phyloP scores from a whole-genome alignment of 2,329 filamentous ascomycete species.

The Penicillium italicum region DNA sequence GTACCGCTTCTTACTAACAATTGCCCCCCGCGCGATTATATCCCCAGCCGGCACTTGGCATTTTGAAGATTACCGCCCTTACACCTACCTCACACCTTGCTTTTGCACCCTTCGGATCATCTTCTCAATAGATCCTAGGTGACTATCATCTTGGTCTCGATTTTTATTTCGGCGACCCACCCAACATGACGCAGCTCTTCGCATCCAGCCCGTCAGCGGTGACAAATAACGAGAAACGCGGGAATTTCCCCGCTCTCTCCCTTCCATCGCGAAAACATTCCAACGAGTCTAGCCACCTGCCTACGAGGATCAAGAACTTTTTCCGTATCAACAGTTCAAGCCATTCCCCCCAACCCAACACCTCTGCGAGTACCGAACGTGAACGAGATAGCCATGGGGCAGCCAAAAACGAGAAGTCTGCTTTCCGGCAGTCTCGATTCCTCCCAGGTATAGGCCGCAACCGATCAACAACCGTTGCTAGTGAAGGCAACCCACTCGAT shows the following conservation, averaged over 20 bases:
- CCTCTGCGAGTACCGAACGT: conserved; percentile 24
- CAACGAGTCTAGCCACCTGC: conserved; percentile 49
- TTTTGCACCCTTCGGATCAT: conserved; percentile 8
- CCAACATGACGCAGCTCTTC: conserved; percentile 45
- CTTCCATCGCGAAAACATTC: conserved; percentile 45
- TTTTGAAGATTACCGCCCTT: conserved; percentile 11
- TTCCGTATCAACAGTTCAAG: conserved; percentile 61
- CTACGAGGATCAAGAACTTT: conserved; percentile 66
- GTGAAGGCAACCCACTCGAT: conserved; percentile 86
- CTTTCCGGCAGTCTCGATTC: conserved; percentile 81
- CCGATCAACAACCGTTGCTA: conserved; percentile 84
- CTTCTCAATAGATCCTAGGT: conserved; percentile 2
- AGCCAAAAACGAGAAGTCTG: conserved; percentile 61
- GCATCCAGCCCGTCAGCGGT: conserved; percentile 39
- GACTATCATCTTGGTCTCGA: not conserved
- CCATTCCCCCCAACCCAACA: conserved; percentile 40
- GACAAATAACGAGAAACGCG: conserved; percentile 44
- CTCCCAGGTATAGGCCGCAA: conserved; percentile 83
- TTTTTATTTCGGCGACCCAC: conserved; percentile 1
- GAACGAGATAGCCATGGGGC: conserved; percentile 44
- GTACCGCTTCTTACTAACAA: conserved; percentile 9
- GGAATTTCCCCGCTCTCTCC: conserved; percentile 46
- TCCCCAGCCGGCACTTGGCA: conserved; percentile 18
- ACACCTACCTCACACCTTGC: conserved; percentile 5
- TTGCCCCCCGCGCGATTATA: conserved; percentile 14